Base-by-base conservation (phyloP, 257 asterid species). In the Solanum virginianum region DNA sequence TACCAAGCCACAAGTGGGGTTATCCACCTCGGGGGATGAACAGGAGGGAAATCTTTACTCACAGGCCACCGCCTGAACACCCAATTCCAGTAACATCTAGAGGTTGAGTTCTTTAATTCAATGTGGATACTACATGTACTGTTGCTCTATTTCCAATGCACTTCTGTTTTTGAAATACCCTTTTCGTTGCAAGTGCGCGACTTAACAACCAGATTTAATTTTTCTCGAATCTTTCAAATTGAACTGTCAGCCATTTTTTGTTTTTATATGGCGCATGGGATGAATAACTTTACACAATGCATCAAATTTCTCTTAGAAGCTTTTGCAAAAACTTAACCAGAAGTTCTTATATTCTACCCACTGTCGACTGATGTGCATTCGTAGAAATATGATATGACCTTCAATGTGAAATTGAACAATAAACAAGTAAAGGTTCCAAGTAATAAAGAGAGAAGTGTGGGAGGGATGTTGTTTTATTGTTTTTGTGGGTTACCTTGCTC, bases 71-170 rank as follows among this genome's bases (percentile, higher is more conserved):
- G 15, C 81, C 91, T 71, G 96, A 92, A 85, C 94, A 92, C 87
- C 95, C 95, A 59, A 88, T 93, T 83, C 93, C 95, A 70, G 94
- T 92, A 72, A 87, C 92, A 45, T 90, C 89, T 88, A 93, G 98
- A 93, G 98, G 98, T 95, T 77, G 55, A 87, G 41, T 39, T 43
- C 87, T 88, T 63, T 17, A 77, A 82, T 79, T 69, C 62, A 22
- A 22, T 47, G 29, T 53, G 83, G 51, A 54, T 53, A 53, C 18
- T 36, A 17, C 45, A 77, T 53, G 41, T 51, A 17, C 49, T 10
- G 24, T 79, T 79, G 7, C 11, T 5, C 29, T 79, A 49, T 53
- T 79, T 53, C 18, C 65, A 15, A 15, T 29, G 49, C 54, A 5
- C 65, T 79, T 53, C 12, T 53, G 65, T 16, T 26, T 15, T 18